Evolutionary conservation across 305 asterid genomes (phyloP).

Genomic region (Ajuga reptans): DNA sequence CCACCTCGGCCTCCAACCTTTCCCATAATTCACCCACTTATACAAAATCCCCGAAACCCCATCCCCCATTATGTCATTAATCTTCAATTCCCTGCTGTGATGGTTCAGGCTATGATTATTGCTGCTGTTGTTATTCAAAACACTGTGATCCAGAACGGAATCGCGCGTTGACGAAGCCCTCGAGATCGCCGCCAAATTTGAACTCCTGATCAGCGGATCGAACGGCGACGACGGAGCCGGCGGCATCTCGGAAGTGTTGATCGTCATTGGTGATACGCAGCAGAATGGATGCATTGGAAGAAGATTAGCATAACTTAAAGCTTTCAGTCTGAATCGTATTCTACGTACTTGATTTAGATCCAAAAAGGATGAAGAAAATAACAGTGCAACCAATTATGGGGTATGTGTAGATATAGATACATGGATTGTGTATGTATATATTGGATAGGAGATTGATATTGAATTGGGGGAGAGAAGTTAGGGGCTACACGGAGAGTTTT

Average conservation of each 20-base stretch:
- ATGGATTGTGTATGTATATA: background rate
- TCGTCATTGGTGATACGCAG: constrained; percentile 49
- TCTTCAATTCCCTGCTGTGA: constrained; percentile 49
- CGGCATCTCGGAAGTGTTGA: constrained; percentile 38
- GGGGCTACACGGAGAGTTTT: constrained; percentile 32
- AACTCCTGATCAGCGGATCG: constrained; percentile 25
- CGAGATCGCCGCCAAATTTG: constrained; percentile 25
- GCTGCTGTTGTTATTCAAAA: constrained; percentile 2
- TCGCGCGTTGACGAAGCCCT: constrained; percentile 33
- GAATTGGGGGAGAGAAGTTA: constrained; percentile 32
- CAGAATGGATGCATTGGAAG: constrained; percentile 59
- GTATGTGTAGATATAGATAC: constrained; percentile 12
- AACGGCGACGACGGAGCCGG: constrained; percentile 31
- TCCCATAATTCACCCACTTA: constrained; percentile 97
- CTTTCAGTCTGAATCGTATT: background rate
- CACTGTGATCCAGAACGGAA: constrained; percentile 20
- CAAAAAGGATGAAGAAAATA: background rate
- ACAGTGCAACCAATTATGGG: constrained; percentile 14
- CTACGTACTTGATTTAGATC: background rate
- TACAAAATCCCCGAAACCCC: constrained; percentile 74
- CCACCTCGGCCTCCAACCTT: constrained; percentile 97
- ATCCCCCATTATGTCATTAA: constrained; percentile 78
- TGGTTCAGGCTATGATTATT: constrained; percentile 24
- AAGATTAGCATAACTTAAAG: constrained; percentile 23
- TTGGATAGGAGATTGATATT: constrained; percentile 25